phyloP scores from a whole-genome alignment of 2,329 filamentous ascomycete species.

The Zymoseptoria ardabiliae region DNA sequence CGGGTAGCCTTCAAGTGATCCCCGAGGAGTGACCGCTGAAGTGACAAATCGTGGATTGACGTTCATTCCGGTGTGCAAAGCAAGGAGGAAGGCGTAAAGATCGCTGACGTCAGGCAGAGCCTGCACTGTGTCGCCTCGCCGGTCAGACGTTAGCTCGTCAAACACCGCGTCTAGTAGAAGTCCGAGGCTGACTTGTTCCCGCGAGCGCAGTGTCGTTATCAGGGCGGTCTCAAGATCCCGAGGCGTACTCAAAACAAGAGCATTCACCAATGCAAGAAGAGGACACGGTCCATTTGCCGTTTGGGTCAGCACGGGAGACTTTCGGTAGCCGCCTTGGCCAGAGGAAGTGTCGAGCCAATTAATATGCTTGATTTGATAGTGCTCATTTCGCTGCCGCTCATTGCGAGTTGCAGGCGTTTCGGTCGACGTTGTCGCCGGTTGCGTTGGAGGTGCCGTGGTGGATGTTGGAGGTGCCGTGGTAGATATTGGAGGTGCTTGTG shows the following conservation, averaged over 20 bases:
- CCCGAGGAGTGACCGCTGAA: slow-evolving; percentile 16
- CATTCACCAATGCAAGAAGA: slow-evolving; percentile 85
- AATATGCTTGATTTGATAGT: slow-evolving; percentile 89
- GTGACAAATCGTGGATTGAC: slow-evolving; percentile 86
- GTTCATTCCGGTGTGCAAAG: slow-evolving; percentile 93
- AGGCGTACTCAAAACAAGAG: slow-evolving; percentile 74
- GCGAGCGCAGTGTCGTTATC: slow-evolving; percentile 65
- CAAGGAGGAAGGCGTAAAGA: slow-evolving; percentile 78
- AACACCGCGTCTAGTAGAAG: slow-evolving; percentile 83
- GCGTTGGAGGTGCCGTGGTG: slow-evolving; percentile 14
- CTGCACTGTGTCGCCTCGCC: slow-evolving; percentile 55
- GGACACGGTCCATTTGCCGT: slow-evolving; percentile 94
- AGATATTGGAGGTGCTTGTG: slow-evolving; percentile 9
- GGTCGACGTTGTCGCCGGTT: slow-evolving; percentile 4
- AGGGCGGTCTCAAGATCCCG: slow-evolving; percentile 60
- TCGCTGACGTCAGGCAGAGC: slow-evolving; percentile 79
- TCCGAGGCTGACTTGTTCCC: slow-evolving; percentile 82
- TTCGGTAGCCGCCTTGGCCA: slow-evolving; percentile 53
- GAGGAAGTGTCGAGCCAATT: slow-evolving; percentile 66
- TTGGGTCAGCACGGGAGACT: slow-evolving; percentile 84
- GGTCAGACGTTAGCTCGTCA: slow-evolving; percentile 80
- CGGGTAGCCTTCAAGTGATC: slow-evolving; percentile 20
- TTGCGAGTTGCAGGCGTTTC: slow-evolving; percentile 36
- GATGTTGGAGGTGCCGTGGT: slow-evolving; percentile 5
- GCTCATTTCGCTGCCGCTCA: slow-evolving; percentile 55